A percentile compares a stretch with the other conserved stretches of the same genome.
Evolutionary conservation across 148 eudicot species (phyloP).

Genomic region (Chenopodium album): DNA sequence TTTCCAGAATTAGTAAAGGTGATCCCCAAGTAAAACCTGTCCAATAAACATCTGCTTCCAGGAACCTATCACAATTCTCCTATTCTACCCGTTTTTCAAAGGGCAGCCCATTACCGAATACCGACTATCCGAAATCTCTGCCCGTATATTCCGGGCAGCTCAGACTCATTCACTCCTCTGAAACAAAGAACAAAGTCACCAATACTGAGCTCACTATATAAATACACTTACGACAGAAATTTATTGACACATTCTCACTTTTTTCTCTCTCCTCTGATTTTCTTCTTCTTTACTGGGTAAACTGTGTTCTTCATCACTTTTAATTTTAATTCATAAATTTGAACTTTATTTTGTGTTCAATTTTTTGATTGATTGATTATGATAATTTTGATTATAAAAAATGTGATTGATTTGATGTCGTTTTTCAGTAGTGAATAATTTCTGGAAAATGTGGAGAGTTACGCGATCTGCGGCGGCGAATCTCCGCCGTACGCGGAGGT

Average conservation of each 20-base stretch:
- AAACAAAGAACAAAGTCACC: background rate
- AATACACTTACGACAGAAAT: background rate
- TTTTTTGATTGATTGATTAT: too few relatives aligned
- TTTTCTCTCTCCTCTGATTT: background rate
- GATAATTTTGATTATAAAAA: background rate
- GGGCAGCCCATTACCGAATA: background rate
- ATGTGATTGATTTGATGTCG: background rate
- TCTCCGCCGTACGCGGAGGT: constrained; percentile 55
- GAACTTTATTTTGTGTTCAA: too few relatives aligned
- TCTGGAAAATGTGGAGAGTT: constrained; percentile 54
- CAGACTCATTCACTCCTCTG: constrained; percentile 12
- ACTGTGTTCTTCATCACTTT: background rate
- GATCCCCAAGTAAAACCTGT: constrained; percentile 9
- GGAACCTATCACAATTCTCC: background rate
- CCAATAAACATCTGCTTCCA: background rate
- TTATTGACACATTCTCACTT: background rate
- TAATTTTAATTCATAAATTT: too few relatives aligned
- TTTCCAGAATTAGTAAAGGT: background rate
- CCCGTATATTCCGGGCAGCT: constrained; percentile 21
- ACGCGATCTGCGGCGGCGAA: constrained; percentile 60
- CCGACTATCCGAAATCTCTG: background rate
- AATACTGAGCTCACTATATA: constrained; percentile 2
- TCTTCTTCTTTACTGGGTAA: background rate
- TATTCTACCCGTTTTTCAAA: background rate
- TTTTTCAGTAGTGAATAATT: background rate